Evolutionary conservation across 2,329 filamentous ascomycete genomes (phyloP), one percentile per base, ranked within the genome.

Genomic region (Pseudogymnoascus sp.): DNA sequence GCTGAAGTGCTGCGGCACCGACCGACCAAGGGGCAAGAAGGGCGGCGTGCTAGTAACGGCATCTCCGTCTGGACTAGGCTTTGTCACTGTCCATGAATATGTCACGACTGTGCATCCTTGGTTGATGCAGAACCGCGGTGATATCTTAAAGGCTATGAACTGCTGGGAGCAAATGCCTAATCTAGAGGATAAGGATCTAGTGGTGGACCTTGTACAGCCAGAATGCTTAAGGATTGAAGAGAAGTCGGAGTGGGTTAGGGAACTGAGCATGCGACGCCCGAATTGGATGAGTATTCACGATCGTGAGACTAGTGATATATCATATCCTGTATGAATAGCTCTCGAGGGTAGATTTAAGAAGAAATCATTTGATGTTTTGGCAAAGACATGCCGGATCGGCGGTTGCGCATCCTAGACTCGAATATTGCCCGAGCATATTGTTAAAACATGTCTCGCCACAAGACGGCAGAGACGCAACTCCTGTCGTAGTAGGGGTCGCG

Each of bases 81-180:
- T 67, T 40, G 52, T 69, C 18, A 69, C 68, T 4, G 21, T 70
- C 5, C 66, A 69, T 59, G 68, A 69, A 14, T 69, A 67, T 70
- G 18, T 40, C n/a, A 63, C 63, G 5, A 64, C 62, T 21, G 61
- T 69, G 63, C 67, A 69, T 35, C 66, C 64, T n/a, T 68, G 66
- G 66, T 61, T 69, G n/a, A 64, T 67, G 62, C 60, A 21, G n/a
- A 58, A 61, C 28, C 58, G 60, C 1, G 62, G 63, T 28, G 41
- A 41, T 31, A 38, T 66, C 25, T 33, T 63, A 5, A 23, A 33
- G 37, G 43, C 43, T 40, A 52, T 41, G 16, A 18, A 40, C 38
- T 7, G 31, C 52, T 43, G n/a, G 41, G 49, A 40, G 38, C 38
- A 40, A 16, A 40, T 40, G 38, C n/a, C 38, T 40, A 1, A 40